Evolutionary conservation across 2,329 filamentous ascomycete genomes (phyloP).

Genomic region (Phialemonium atrogriseum): DNA sequence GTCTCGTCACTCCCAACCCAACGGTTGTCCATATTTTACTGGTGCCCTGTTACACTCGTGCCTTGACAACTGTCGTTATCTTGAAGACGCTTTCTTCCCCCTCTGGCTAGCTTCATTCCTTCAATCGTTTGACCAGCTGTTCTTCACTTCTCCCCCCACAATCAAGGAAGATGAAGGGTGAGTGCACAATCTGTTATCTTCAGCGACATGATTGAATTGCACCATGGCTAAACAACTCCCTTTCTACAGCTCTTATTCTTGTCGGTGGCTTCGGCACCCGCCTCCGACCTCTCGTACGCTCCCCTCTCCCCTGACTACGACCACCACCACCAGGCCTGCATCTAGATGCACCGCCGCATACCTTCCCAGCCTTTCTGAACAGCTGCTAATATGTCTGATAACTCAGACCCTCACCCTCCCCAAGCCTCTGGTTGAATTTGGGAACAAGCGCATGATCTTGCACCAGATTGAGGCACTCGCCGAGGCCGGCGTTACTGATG

Average conservation of each 20-base stretch:
- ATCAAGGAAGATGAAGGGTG: constrained; percentile 31
- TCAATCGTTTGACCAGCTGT: constrained; percentile 13
- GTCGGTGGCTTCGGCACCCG: constrained; percentile 98
- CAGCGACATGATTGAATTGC: neutral
- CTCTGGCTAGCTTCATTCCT: no score
- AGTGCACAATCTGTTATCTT: constrained; percentile 7
- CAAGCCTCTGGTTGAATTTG: constrained; percentile 96
- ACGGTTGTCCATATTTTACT: no score
- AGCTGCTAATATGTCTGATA: neutral
- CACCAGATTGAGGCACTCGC: constrained; percentile 96
- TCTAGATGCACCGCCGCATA: constrained; percentile 9
- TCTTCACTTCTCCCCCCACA: constrained; percentile 8
- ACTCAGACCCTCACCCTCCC: constrained; percentile 85
- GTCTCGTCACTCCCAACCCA: no score
- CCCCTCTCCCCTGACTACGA: constrained; percentile 7
- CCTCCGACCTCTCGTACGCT: constrained; percentile 83
- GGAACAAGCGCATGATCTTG: constrained; percentile 98
- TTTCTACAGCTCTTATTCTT: constrained; percentile 77
- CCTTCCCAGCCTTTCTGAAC: neutral
- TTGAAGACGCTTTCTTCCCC: no score
- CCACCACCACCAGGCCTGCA: constrained; percentile 1
- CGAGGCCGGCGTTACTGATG: constrained; percentile 89
- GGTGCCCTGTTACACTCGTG: no score
- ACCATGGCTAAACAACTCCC: constrained; percentile 11
- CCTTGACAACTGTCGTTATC: no score